Evolutionary conservation across 345 rosid genomes (phyloP).

Genomic region (Reutealis trisperma): DNA sequence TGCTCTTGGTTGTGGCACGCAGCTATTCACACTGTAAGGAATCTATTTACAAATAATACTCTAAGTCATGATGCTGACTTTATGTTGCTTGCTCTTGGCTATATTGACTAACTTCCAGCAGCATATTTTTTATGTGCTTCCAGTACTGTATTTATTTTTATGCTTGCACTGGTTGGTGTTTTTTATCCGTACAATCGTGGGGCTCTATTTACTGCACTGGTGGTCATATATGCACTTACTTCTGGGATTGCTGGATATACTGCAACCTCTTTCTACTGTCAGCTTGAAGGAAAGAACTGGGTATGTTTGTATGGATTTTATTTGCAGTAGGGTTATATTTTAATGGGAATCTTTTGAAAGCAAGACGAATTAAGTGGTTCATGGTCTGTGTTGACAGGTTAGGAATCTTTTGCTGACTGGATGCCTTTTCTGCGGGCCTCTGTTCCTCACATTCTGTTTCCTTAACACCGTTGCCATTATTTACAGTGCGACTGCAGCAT

Average conservation of each 20-base stretch:
- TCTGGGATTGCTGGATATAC: slow-evolving; percentile 89
- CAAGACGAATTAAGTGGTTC: neutral
- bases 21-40: slow-evolving; percentile 35
- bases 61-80: neutral
- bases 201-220: slow-evolving; percentile 86
- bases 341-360: neutral
- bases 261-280: slow-evolving; percentile 82
- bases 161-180: slow-evolving; percentile 87
- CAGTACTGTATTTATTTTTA: slow-evolving; percentile 77
- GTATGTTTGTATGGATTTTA: slow-evolving; percentile 35
- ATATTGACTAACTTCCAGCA: neutral
- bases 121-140: slow-evolving; percentile 3
- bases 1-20: slow-evolving; percentile 36
- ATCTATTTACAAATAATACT: neutral
- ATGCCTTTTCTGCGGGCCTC: slow-evolving; percentile 85
- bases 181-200: slow-evolving; percentile 94
- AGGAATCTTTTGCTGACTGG: slow-evolving; percentile 80
- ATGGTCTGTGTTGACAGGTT: slow-evolving; percentile 46
- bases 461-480: slow-evolving; percentile 83
- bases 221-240: slow-evolving; percentile 82
- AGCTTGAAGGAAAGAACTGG: slow-evolving; percentile 91
- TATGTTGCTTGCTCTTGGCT: neutral
- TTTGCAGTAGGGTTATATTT: neutral
- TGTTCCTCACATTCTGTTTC: slow-evolving; percentile 86
- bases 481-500: slow-evolving; percentile 81